A percentile compares a stretch with the other conserved stretches of the same genome.
Conservation (phyloP, 2,329 filamentous ascomycete genomes). For the Tolypocladium amazonense region DNA sequence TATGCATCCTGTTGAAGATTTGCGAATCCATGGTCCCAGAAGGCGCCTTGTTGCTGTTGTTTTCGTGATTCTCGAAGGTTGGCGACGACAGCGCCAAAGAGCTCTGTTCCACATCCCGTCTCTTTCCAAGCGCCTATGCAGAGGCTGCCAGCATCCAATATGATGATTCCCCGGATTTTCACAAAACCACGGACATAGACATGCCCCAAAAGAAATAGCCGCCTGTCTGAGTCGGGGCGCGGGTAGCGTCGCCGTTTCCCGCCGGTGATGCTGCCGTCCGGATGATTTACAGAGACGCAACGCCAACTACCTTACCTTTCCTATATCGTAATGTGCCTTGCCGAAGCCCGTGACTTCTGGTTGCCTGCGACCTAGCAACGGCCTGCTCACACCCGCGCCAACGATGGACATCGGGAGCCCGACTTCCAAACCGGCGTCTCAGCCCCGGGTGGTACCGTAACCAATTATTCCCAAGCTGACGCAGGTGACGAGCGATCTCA, state of each 20-base stretch:
- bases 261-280: neutral
- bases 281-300: neutral
- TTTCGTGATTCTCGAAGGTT: neutral
- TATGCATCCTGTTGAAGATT: neutral
- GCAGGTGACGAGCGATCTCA: constrained; percentile 2
- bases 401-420: neutral
- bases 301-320: too few species aligned
- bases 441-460: neutral
- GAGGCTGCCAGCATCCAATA: too few species aligned
- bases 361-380: neutral
- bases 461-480: neutral
- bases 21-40: neutral
- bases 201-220: too few species aligned
- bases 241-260: neutral
- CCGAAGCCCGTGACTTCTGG: neutral
- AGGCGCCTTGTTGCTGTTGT: neutral
- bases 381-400: neutral
- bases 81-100: neutral
- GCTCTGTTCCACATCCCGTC: neutral
- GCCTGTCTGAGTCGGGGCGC: neutral
- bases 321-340: too few species aligned
- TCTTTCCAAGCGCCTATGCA: too few species aligned
- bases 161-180: too few species aligned
- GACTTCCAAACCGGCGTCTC: neutral
- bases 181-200: too few species aligned